Evolutionary conservation across 1,284 basidiomycete genomes (phyloP), one percentile per base, ranked within the genome.

Genomic region (Sporisorium scitamineum): DNA sequence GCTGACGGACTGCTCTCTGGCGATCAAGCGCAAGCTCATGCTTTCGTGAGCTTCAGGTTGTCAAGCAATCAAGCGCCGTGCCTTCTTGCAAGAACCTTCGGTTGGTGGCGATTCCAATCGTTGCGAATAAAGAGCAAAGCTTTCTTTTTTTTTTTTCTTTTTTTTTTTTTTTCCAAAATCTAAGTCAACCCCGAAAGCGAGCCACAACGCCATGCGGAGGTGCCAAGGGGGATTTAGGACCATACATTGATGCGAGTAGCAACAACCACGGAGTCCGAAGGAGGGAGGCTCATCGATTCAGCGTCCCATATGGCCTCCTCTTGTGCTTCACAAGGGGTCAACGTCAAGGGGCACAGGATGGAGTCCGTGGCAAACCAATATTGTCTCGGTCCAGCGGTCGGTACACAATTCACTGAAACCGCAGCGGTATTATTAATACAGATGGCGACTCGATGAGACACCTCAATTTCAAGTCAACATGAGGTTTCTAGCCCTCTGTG

Each of bases 371-470:
- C 24, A 47, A 26, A 26, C 27, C 16, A n/a, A 29, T 6, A 27
- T 29, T 42, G 47, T 48, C 47, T 48, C 26, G 27, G 18, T 48
- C 47, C 47, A 29, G 18, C 47, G 16, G 31, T 51, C 31, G 50
- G 29, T 51, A 51, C 50, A 51, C 50, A 11, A 34, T n/a, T 5
- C 3, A 34, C 50, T 51, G 47, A 48, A 29, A 48, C 47, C n/a
- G n/a, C n/a, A n/a, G n/a, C n/a, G n/a, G 45, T 27, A 18, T 1
- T 14, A 4, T 11, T 48, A 47, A 11, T 54, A 54, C 53, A 42
- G 39, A 31, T 54, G 53, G 39, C 53, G 53, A 54, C 37, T 42
- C 53, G 53, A 27, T 54, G 53, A 54, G 20, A 54, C 53, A 42
- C 45, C 26, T 47, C 18, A n/a, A 11, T 5, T 48, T n/a, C 0